A percentile compares a stretch with the other conserved stretches of the same genome.
phyloP scores from a whole-genome alignment of 306 rosid species.

The Ormosia semicastrata region DNA sequence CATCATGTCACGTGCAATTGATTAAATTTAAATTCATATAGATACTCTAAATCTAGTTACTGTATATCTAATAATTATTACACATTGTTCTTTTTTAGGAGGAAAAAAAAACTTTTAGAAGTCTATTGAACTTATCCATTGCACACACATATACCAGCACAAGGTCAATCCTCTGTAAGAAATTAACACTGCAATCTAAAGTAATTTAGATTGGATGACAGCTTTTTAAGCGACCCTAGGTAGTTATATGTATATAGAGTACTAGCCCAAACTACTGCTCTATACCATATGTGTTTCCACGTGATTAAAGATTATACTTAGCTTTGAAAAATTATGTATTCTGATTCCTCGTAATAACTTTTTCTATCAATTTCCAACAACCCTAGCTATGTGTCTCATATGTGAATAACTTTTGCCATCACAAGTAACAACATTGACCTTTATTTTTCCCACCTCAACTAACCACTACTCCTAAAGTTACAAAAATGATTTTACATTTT shows the following conservation, averaged over 20 bases:
- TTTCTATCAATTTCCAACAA: slow-evolving; percentile 35
- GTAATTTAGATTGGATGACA: neutral
- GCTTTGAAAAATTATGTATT: slow-evolving; percentile 25
- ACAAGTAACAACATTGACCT: slow-evolving; percentile 29
- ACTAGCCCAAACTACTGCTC: neutral
- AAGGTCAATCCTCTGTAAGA: neutral
- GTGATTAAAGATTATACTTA: slow-evolving; percentile 27
- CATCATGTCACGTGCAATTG: neutral
- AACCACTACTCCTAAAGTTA: slow-evolving; percentile 34
- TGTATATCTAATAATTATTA: slow-evolving; percentile 1
- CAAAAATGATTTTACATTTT: no score
- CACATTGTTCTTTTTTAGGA: neutral
- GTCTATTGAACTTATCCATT: neutral
- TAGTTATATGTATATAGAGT: neutral
- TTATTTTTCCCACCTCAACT: slow-evolving; percentile 16
- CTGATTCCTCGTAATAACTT: slow-evolving; percentile 30
- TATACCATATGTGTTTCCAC: slow-evolving; percentile 26
- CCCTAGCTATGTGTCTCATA: slow-evolving; percentile 26
- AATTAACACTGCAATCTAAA: neutral
- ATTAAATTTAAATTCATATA: slow-evolving; percentile 1
- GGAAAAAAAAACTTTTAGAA: neutral
- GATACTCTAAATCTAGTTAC: neutral
- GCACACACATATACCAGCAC: neutral
- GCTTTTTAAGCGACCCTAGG: slow-evolving; percentile 1
- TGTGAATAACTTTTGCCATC: slow-evolving; percentile 19